Evolutionary conservation across 257 asterid species (phyloP).

Genomic region (Rauvolfia tetraphylla): DNA sequence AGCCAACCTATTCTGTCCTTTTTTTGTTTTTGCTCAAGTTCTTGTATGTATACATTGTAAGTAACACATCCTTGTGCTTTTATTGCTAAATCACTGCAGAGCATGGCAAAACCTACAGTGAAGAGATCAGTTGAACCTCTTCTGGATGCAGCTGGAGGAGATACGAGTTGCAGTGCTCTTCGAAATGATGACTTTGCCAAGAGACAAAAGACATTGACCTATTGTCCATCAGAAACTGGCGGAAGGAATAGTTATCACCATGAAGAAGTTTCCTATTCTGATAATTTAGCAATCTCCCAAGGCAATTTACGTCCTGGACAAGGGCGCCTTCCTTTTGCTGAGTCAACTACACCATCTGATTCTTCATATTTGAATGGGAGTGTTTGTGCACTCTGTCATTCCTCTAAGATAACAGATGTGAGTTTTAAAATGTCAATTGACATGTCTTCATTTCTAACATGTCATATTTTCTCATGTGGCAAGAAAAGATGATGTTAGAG

Average conservation of each 20-base stretch:
- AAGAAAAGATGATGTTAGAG: background rate
- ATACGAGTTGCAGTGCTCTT: constrained; percentile 8
- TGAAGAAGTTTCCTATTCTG: constrained; percentile 19
- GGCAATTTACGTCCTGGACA: constrained; percentile 29
- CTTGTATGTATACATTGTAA: background rate
- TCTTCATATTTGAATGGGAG: constrained; percentile 28
- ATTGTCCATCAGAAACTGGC: constrained; percentile 34
- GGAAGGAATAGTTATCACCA: constrained; percentile 22
- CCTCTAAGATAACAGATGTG: constrained; percentile 67
- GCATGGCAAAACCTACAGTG: constrained; percentile 16
- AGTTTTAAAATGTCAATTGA: constrained; percentile 21
- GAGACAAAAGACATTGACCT: constrained; percentile 59
- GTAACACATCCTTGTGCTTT: background rate
- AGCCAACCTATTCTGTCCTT: background rate
- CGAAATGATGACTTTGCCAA: constrained; percentile 32
- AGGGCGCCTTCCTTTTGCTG: constrained; percentile 28
- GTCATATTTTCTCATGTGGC: background rate
- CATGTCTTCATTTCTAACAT: background rate
- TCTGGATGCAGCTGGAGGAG: constrained; percentile 25
- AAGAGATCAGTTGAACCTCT: constrained; percentile 29
- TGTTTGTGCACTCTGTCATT: constrained; percentile 75
- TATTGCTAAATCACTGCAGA: constrained; percentile 28
- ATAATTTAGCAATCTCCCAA: constrained; percentile 28
- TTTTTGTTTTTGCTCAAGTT: background rate
- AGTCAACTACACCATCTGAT: constrained; percentile 27